Percentiles rank a stretch among this genome's conserved stretches.
Evolutionary conservation across 1,284 basidiomycete genomes (phyloP).

Genomic region (Pterula multifida): DNA sequence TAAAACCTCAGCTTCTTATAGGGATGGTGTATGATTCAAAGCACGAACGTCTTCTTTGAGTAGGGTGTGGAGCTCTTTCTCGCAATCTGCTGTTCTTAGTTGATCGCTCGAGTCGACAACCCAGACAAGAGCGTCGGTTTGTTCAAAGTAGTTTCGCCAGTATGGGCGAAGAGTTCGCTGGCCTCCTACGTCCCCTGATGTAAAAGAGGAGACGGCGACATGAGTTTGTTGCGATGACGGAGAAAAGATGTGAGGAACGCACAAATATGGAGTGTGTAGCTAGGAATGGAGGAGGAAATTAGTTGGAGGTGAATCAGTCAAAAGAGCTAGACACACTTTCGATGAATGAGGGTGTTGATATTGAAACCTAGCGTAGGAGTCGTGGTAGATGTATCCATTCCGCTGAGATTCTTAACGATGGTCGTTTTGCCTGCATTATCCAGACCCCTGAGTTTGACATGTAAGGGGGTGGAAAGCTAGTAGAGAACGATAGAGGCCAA

Average conservation of each 20-base stretch:
- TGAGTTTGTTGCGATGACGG: too few relatives aligned
- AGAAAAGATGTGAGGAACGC: conserved; percentile 18
- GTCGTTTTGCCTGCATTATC: conserved; percentile 99
- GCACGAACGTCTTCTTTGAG: conserved; percentile 83
- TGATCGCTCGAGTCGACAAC: conserved; percentile 94
- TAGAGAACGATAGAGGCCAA: conserved; percentile 24
- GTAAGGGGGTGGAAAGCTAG: background rate
- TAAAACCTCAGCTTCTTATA: conserved; percentile 3
- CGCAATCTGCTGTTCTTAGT: conserved; percentile 83
- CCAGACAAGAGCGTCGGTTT: conserved; percentile 97
- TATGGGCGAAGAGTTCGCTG: conserved; percentile 93
- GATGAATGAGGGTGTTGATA: conserved; percentile 90
- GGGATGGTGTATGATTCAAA: conserved; percentile 8
- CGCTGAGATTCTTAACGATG: conserved; percentile 89
- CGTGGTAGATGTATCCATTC: conserved; percentile 78
- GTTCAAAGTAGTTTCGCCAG: conserved; percentile 99
- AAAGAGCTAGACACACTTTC: conserved; percentile 49
- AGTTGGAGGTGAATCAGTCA: conserved; percentile 12
- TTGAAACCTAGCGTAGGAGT: conserved; percentile 97
- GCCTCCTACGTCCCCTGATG: conserved; percentile 92
- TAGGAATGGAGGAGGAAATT: conserved; percentile 18
- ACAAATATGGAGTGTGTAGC: conserved; percentile 93
- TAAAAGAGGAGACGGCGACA: conserved; percentile 5
- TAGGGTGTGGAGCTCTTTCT: conserved; percentile 75
- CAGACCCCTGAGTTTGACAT: conserved; percentile 57